Evolutionary conservation across 179 eudicot species (phyloP), one percentile per base, ranked within the genome.

Genomic region (Spinacia oleracea): DNA sequence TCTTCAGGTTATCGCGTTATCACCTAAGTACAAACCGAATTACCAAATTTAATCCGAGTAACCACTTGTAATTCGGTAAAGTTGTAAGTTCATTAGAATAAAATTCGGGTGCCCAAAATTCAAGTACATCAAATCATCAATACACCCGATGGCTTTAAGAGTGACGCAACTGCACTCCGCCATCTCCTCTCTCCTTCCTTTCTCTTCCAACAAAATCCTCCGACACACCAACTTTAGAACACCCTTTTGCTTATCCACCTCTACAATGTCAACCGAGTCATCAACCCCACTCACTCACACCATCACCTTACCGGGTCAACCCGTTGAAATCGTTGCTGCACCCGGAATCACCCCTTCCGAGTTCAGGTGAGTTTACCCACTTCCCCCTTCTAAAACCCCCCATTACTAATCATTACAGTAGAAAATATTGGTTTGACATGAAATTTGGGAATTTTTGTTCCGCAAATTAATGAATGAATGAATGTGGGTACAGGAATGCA

Each of bases 271-370:
- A 0, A 72, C 83, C 38, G 75, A 80, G 59, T 83, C 82, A 58
- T 71, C 90, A 62, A 53, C 90, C 32, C 81, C 78, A 70, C 88
- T 88, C 75, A 86, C 89, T 84, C 94, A 87, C 74, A 83, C 89
- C 29, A 83, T 93, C 81, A 73, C 62, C 23, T 74, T 94, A 35
- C 89, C 96, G 73, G 59, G 81, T 82, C 95, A 84, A 83, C 85
- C 64, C 79, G 88, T 94, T 66, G 79, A 86, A 5, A 76, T 92
- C 78, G 84, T 86, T 23, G 96, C 98, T 21, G 90, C 92, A 35
- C 89, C 96, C 42, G 96, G 98, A 8, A 77, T 94, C 80, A 86
- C 97, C 60, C 88, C 83, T 43, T 82, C 91, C 56, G 94, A 92
- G n/a, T 94, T 94, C 89, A 88, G 92, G 98, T 68, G 45, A 81